A percentile compares a stretch with the other conserved stretches of the same genome.
Evolutionary conservation across 2,329 filamentous ascomycete species (phyloP).

Genomic region (Sporothrix curviconia): DNA sequence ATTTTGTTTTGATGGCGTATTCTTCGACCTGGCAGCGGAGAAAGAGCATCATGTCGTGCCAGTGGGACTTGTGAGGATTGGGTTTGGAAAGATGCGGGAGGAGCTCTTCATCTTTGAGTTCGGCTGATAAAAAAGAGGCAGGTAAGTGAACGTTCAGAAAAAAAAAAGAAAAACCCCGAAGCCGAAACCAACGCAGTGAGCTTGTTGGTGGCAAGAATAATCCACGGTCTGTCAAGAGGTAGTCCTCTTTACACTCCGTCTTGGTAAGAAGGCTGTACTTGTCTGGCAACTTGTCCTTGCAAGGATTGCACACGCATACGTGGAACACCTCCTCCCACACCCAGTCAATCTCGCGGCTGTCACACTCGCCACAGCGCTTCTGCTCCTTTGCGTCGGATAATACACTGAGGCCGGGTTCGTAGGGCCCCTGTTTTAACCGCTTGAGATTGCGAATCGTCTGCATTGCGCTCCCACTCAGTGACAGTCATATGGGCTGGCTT

Average conservation of each 20-base stretch:
- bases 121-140: constrained; percentile 48
- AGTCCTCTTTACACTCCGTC: constrained; percentile 92
- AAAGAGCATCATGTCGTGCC: constrained; percentile 99
- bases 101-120: constrained; percentile 81
- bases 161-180: no score
- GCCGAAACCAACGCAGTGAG: no score
- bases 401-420: constrained; percentile 80
- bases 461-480: constrained; percentile 82
- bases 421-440: constrained; percentile 70
- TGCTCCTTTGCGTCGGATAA: constrained; percentile 56
- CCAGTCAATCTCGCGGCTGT: constrained; percentile 81
- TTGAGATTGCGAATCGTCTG: constrained; percentile 68
- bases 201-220: constrained; percentile 24
- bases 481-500: constrained; percentile 84
- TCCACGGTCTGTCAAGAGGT: constrained; percentile 84
- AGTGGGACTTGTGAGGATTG: constrained; percentile 92
- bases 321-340: constrained; percentile 85
- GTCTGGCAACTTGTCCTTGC: constrained; percentile 85
- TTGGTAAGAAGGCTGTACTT: constrained; percentile 95
- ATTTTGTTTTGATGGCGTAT: constrained; percentile 83
- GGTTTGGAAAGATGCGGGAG: constrained; percentile 82
- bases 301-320: constrained; percentile 67
- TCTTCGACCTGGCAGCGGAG: constrained; percentile 90
- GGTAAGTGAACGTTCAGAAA: not conserved
- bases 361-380: constrained; percentile 79